Evolutionary conservation across 208 protist species (phyloP).

Genomic region (Leishmania martiniquensis): DNA sequence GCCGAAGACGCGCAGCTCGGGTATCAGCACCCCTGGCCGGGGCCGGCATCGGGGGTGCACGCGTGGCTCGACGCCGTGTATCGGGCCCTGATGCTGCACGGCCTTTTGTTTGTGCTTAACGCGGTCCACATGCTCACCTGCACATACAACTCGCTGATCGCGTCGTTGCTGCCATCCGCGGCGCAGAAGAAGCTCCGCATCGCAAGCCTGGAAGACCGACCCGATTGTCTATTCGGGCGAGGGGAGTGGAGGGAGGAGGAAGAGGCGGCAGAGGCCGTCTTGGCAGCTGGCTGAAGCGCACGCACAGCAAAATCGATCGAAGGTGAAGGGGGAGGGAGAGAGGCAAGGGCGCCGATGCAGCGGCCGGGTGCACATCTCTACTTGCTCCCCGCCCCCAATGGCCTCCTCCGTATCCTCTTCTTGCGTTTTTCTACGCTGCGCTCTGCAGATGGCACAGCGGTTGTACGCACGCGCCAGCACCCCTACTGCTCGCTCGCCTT

Average conservation of each 20-base stretch:
- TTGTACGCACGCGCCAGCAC: neutral
- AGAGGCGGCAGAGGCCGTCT: conserved; percentile 11
- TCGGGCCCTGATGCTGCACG: conserved; percentile 38
- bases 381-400: neutral
- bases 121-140: conserved; percentile 37
- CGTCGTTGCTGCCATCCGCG: conserved; percentile 9
- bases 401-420: neutral
- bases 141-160: conserved; percentile 48
- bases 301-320: neutral
- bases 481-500: no score
- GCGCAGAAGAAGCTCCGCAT: conserved; percentile 22
- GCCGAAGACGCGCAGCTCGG: conserved; percentile 13
- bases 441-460: neutral
- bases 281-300: neutral
- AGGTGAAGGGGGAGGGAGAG: no score
- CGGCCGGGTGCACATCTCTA: neutral
- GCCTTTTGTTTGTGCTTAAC: conserved; percentile 41
- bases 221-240: conserved; percentile 14
- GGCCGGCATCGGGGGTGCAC: neutral
- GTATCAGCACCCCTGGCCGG: neutral
- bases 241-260: conserved; percentile 1
- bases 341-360: neutral
- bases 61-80: conserved; percentile 33
- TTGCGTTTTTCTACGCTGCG: neutral
- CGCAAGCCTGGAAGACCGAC: conserved; percentile 45